Evolutionary conservation across 768 basidiomycete genomes (phyloP), one percentile per base, ranked within the genome.

Genomic region (Tephrocybe sp.): DNA sequence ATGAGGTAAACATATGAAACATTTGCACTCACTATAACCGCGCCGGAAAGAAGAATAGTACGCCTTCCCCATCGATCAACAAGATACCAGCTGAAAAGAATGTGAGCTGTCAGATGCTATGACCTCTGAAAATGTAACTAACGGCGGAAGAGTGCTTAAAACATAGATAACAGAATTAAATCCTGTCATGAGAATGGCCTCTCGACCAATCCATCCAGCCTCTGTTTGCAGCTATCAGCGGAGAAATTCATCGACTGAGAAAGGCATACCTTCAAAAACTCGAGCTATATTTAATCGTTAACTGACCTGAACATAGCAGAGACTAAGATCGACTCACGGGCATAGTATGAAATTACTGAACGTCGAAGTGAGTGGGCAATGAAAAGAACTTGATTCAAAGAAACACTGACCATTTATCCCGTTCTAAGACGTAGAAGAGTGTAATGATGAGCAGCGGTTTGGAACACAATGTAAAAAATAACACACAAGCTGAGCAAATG

Each of bases 271-370:
- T 78, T 97, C 92, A 60, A 98, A 98, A 6, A 98, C 93, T 34
- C 89, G 79, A 19, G 91, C 88, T 92, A 52, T 30, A n/a, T 50
- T 17, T 42, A 40, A 39, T 43, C 16, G 8, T 39, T 41, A 34
- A 45, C 46, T n/a, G 48, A 23, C 17, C 32, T 3, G 35, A 6
- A 38, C 31, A 35, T 22, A 17, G 23, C 45, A 3, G 17, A 11
- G 41, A 19, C n/a, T 23, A 30, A 39, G 32, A 14, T 34, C 19
- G 38, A 65, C 91, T 72, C 69, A 93, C 92, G 92, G 42, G 91
- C 91, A 70, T 92, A 95, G 66, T 95, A 96, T 1, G 92, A 93
- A 13, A 97, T 95, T 36, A 95, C 93, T 93, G 17, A n/a, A 19
- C 44, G 42, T 22, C 7, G 35, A 36, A 48, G 53, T 50, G 16